Base-by-base conservation (phyloP, 148 eudicot genomes). In the Camellia sinensis region DNA sequence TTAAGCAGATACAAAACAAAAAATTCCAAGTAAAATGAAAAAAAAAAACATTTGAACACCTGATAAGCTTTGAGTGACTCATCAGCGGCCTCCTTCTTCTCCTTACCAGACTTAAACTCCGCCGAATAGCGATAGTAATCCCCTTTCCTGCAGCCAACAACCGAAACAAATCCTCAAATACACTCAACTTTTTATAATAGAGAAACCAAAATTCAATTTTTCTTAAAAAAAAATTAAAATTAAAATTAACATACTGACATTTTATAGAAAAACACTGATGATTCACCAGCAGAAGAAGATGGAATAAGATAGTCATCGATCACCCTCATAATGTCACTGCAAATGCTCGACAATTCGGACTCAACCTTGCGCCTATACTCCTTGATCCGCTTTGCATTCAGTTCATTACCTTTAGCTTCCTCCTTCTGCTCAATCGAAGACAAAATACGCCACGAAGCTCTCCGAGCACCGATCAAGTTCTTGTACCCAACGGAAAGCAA, bases 251-350 rank as follows among this genome's bases (percentile, higher is more conserved):
- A 77, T 71, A 29, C 37, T 29, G 37, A 91, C 94, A 91, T 91
- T 78, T 91, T 91, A 71, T 87, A 85, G 82, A 82, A 91, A 80
- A 91, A 91, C 52, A 88, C 94, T 60, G 91, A 81, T 4, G 94
- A 91, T 87, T 91, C 94, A 74, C 87, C 84, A 74, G 84, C 79
- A 4, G 89, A 64, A 7, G 87, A 77, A 5, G 87, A 87, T 11
- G 94, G 92, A 67, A 89, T 57, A 8, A 91, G 89, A 52, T 89
- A 91, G 70, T 89, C 85, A 80, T 91, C 91, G 78, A 91, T 82
- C 7, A 91, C 88, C 11, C 43, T 65, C 75, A 91, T 79, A 73
- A 85, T 87, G 75, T 91, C 94, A 57, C 63, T 76, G 75, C 94
- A 91, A 76, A 91, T 82, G 53, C 81, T 80, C 62, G 37, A 29